Percentiles rank a stretch among this genome's conserved stretches.
Conservation (phyloP, 257 asterid genomes). For the Solanum okadae region DNA sequence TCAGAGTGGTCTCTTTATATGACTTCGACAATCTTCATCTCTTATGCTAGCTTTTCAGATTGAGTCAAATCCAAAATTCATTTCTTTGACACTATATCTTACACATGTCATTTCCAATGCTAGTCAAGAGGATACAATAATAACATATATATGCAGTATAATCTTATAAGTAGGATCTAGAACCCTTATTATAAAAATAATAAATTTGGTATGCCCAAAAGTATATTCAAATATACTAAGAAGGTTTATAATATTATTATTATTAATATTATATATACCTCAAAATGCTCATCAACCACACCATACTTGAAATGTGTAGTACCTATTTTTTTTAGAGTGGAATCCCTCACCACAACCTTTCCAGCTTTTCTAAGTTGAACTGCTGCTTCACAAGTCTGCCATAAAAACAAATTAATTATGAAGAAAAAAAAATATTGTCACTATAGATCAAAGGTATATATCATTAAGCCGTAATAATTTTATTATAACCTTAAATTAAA, state of each 20-base stretch:
- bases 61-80: background rate
- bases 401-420: background rate
- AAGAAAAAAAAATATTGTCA: background rate
- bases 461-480: background rate
- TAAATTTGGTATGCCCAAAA: background rate
- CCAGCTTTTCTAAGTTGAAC: slow-evolving; percentile 79
- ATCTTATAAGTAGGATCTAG: background rate
- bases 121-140: background rate
- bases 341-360: slow-evolving; percentile 55
- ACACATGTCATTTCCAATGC: background rate
- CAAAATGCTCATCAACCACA: slow-evolving; percentile 68
- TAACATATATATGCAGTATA: background rate
- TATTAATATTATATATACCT: slow-evolving; percentile 25
- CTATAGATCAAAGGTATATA: background rate
- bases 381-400: slow-evolving; percentile 83
- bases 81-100: background rate
- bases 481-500: no score
- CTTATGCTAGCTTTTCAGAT: background rate
- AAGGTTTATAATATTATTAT: background rate
- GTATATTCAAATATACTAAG: background rate
- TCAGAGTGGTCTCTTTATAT: no score
- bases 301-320: slow-evolving; percentile 57
- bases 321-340: slow-evolving; percentile 58
- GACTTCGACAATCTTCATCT: background rate
- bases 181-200: background rate